phyloP scores from a whole-genome alignment of 2,329 filamentous ascomycete genomes.

The Colletotrichum liaoningense region DNA sequence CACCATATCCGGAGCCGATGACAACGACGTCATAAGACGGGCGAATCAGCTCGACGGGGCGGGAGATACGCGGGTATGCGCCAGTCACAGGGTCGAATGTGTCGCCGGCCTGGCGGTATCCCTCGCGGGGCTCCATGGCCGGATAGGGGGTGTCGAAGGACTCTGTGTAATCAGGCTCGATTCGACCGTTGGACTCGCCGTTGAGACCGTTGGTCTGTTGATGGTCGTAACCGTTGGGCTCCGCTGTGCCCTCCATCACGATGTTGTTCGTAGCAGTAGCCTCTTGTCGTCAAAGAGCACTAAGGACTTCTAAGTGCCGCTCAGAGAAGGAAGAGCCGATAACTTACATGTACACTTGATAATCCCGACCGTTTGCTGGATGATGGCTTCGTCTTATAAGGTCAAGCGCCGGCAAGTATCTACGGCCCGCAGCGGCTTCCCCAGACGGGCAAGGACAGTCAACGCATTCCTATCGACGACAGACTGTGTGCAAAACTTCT shows the following conservation, averaged over 20 bases:
- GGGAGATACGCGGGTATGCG: conserved; percentile 48
- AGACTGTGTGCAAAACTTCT: not conserved
- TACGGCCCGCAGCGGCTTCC: not conserved
- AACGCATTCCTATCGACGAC: not conserved
- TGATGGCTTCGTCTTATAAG: not conserved
- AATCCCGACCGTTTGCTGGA: not conserved
- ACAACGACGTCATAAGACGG: conserved; percentile 58
- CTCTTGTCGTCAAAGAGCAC: not conserved
- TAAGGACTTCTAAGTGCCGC: not conserved
- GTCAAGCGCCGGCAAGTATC: not conserved
- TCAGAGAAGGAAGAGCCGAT: not conserved
- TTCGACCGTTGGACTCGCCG: not conserved
- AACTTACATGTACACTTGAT: not conserved
- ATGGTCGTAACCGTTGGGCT: not conserved
- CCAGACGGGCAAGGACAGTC: not conserved
- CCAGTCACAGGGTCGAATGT: conserved; percentile 25
- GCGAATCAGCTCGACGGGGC: conserved; percentile 49
- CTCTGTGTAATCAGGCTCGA: not conserved
- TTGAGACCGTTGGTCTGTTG: conserved; percentile 13
- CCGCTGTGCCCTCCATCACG: conserved; percentile 5
- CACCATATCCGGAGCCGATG: conserved; percentile 62
- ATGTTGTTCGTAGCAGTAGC: not conserved
- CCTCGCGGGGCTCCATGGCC: not conserved
- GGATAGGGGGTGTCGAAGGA: not conserved
- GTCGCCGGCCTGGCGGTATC: not conserved